These are phyloP conservation scores for Spergularia bocconei DNA, from an alignment of 148 eudicot genomes.

Conservation along the genomic window DNA sequence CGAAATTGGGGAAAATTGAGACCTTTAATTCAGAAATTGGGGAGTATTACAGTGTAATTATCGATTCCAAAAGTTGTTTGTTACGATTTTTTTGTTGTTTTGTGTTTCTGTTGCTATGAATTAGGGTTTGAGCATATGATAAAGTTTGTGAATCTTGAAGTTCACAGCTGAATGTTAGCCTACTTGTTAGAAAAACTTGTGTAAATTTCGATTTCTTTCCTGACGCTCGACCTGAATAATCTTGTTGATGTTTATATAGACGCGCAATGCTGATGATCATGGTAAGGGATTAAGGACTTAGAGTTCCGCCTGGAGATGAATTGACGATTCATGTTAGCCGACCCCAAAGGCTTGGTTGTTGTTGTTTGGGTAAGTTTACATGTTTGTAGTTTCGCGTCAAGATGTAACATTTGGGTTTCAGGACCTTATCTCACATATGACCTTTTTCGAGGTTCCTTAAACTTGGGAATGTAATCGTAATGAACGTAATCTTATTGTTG, in stretches of 20 bases:
- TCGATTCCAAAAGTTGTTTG: neutral
- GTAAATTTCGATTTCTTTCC: too few relatives aligned
- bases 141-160: neutral
- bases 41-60: neutral
- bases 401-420: neutral
- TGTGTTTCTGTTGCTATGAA: neutral
- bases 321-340: too few relatives aligned
- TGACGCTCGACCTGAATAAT: neutral
- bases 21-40: neutral
- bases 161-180: neutral
- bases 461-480: too few relatives aligned
- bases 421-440: neutral
- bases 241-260: neutral
- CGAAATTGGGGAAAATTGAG: neutral
- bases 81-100: neutral
- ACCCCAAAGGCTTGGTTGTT: too few relatives aligned
- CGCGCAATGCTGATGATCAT: neutral
- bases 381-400: neutral
- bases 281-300: neutral
- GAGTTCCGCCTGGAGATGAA: neutral
- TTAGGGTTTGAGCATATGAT: neutral
- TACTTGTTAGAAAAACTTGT: neutral
- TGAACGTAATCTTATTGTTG: too few relatives aligned
- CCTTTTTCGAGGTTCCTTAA: neutral
- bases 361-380: neutral